These are phyloP conservation scores for Cyclocybe cylindracea DNA, from an alignment of 768 basidiomycete genomes.

Conservation along the genomic window DNA sequence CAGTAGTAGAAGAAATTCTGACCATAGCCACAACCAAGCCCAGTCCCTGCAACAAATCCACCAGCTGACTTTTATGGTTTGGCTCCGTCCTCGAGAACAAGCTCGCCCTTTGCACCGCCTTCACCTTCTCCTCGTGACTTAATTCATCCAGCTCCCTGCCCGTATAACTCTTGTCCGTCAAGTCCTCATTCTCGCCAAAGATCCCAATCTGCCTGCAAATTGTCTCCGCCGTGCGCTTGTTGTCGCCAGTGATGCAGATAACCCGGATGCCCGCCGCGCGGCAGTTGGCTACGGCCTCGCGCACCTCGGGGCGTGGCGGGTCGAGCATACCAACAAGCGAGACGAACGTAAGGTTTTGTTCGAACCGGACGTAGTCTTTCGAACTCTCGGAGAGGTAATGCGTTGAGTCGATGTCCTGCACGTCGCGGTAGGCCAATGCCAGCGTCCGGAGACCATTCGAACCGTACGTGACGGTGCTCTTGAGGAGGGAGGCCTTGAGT, in stretches of 20 bases:
- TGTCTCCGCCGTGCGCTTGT: slow-evolving; percentile 96
- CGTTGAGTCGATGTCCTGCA: slow-evolving; percentile 70
- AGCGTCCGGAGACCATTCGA: slow-evolving; percentile 85
- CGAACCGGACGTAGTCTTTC: slow-evolving; percentile 86
- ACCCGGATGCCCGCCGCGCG: slow-evolving; percentile 92
- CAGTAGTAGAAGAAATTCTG: slow-evolving; percentile 9
- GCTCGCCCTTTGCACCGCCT: slow-evolving; percentile 84
- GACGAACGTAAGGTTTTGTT: slow-evolving; percentile 90
- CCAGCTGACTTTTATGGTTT: slow-evolving; percentile 90
- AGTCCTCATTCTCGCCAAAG: slow-evolving; percentile 81
- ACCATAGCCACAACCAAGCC: slow-evolving; percentile 97
- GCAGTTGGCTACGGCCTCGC: slow-evolving; percentile 85
- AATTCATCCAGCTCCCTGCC: slow-evolving; percentile 89
- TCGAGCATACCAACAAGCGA: slow-evolving; percentile 98
- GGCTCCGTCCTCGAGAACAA: slow-evolving; percentile 96
- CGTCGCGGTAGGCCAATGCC: slow-evolving; percentile 85
- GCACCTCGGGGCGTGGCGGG: slow-evolving; percentile 94
- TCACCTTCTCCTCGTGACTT: slow-evolving; percentile 75
- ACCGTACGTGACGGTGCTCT: slow-evolving; percentile 74
- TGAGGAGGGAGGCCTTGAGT: slow-evolving; percentile 61
- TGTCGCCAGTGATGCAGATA: slow-evolving; percentile 97
- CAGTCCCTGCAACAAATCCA: slow-evolving; percentile 89
- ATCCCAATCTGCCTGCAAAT: slow-evolving; percentile 97
- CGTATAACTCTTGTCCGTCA: slow-evolving; percentile 95
- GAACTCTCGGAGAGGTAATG: slow-evolving; percentile 83